Base-by-base conservation (phyloP, 306 rosid genomes). In the Lotus japonicus region DNA sequence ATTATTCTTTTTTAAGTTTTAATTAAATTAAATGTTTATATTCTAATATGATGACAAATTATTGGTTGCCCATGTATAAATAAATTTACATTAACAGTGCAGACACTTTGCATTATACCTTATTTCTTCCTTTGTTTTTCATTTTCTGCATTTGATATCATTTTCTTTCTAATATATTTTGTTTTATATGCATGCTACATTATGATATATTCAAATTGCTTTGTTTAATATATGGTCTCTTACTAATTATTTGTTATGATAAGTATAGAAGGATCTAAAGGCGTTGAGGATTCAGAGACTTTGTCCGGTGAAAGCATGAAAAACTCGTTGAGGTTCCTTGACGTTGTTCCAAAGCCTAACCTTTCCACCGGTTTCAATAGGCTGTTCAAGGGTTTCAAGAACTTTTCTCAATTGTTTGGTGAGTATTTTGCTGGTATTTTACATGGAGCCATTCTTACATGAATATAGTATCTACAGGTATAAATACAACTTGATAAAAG, bases 371-470 rank as follows among this genome's bases (percentile, higher is more conserved):
- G 94, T 12, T 66, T 90, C 50, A 80, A 90, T 26, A 88, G 84
- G 77, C 64, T 94, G 21, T 67, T 81, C 82, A 92, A 89, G 79
- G 98, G 98, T 41, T 81, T 92, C 90, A 94, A 94, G 85, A 90
- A 80, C 81, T 2, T 94, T 66, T 94, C 99, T 71, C 92, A 85
- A 46, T 59, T 85, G 15, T 94, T 94, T 84, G 97, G 99, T 88
- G 81, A 70, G 95, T 11, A 11, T 17, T 45, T 23, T 9, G 12
- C 38, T 21, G 26, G 26, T 21, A n/a, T n/a, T n/a, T n/a, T n/a
- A n/a, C n/a, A 49, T n/a, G 11, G 44, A 39, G 0, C 12, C 2
- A 39, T 39, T 35, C 39, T 35, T 6, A 7, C 1, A 7, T n/a
- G n/a, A n/a, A n/a, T n/a, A n/a, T n/a, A n/a, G n/a, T n/a, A n/a